Evolutionary conservation across 202 grass and related monocot species (phyloP).

Genomic region (Saccharum hybrid): DNA sequence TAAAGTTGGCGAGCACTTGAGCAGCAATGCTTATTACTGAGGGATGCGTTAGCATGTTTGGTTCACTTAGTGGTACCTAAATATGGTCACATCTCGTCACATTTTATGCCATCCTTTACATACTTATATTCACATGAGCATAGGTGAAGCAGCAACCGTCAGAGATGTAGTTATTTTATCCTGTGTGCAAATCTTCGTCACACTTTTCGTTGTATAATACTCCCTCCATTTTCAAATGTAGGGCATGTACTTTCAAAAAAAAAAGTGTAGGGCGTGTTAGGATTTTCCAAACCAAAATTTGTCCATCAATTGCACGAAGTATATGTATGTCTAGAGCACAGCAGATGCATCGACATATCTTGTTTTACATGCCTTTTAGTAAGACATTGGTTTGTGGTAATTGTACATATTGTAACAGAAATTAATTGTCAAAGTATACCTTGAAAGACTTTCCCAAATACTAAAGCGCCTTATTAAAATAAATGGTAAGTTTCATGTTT

Average conservation of each 20-base stretch:
- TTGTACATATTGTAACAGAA: background rate
- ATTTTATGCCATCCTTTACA: constrained; percentile 18
- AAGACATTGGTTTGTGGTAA: background rate
- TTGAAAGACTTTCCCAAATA: background rate
- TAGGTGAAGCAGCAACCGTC: background rate
- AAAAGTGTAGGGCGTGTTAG: background rate
- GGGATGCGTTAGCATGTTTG: background rate
- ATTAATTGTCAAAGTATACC: background rate
- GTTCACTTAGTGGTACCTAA: background rate
- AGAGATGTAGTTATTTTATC: constrained; percentile 13
- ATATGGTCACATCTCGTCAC: background rate
- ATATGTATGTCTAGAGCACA: background rate
- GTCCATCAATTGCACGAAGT: background rate
- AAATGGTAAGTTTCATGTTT: background rate
- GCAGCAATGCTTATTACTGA: background rate
- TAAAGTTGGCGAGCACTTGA: constrained; percentile 17
- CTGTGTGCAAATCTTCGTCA: constrained; percentile 26
- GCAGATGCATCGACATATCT: background rate
- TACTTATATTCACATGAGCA: background rate
- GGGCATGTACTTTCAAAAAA: too few species aligned
- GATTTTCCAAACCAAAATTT: background rate
- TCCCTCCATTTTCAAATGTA: background rate
- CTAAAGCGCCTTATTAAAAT: background rate
- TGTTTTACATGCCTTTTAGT: background rate
- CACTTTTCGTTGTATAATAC: constrained; percentile 17